Evolutionary conservation across 2,329 filamentous ascomycete species (phyloP), one percentile per base, ranked within the genome.

Genomic region (Epichloe festucae): DNA sequence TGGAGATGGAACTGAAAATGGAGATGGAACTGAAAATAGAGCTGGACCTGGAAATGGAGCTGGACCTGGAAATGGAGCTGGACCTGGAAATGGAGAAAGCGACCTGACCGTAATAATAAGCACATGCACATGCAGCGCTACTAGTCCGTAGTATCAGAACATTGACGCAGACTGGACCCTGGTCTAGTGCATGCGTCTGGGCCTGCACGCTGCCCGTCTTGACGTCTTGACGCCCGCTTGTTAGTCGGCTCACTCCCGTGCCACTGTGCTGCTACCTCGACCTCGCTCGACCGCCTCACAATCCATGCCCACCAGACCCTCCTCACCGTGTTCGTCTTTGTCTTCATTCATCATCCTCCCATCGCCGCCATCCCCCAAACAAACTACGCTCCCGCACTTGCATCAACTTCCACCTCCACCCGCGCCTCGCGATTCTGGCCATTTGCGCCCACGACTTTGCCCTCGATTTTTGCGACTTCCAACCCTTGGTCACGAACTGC

Each of bases 301-400:
- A 46, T 50, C 42, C 15, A 50, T 36, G 48, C 42, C 41, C 48
- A 44, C 49, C 38, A 15, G 17, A n/a, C n/a, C 21, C 19, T 42
- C 34, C 35, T 46, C 42, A 46, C 49, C 49, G 42, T 50, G 35
- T 50, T 38, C 49, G 41, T 46, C 49, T 50, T 27, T 50, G 49
- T 40, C 49, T 45, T 50, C 42, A 19, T 46, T 50, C 49, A 50
- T 44, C 46, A 49, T 36, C 46, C 21, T 35, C 46, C 41, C 41
- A 40, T 42, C 51, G 41, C 41, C 44, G 39, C 41, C 50, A 45
- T 35, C 35, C 41, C 39, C 47, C 45, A 31, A 41, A 35, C 45
- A 31, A 43, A 27, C 12, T 19, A 27, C 46, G 47, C 51, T 36
- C n/a, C 44, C 38, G 44, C 10, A 42, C 38, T 40, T 38, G 27